phyloP scores from a whole-genome alignment of 768 basidiomycete species.

The Hemileccinum impolitum region DNA sequence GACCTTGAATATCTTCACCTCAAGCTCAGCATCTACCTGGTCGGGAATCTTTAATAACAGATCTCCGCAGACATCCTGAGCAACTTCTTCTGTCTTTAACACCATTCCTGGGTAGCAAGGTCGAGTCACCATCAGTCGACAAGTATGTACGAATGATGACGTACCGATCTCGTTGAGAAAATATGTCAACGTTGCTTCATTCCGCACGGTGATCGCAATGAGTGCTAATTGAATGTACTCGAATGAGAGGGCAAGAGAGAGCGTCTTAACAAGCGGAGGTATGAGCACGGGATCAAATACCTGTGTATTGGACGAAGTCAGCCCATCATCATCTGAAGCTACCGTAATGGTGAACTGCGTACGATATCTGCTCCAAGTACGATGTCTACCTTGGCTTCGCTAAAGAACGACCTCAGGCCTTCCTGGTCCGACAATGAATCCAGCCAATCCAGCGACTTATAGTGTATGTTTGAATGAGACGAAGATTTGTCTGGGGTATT shows the following conservation, averaged over 20 bases:
- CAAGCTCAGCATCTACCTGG: slow-evolving; percentile 31
- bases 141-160: background rate
- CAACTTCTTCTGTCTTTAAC: slow-evolving; percentile 30
- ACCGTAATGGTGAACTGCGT: slow-evolving; percentile 12
- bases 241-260: slow-evolving; percentile 33
- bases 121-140: background rate
- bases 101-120: slow-evolving; percentile 14
- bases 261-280: slow-evolving; percentile 49
- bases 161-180: slow-evolving; percentile 42
- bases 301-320: slow-evolving; percentile 37
- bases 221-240: slow-evolving; percentile 17
- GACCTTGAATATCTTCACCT: slow-evolving; percentile 47
- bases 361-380: slow-evolving; percentile 74
- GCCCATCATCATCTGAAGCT: background rate
- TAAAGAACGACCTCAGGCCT: slow-evolving; percentile 28
- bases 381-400: slow-evolving; percentile 47
- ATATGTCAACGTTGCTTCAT: slow-evolving; percentile 45
- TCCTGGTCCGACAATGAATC: slow-evolving; percentile 43
- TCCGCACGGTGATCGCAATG: slow-evolving; percentile 50
- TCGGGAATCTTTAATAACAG: slow-evolving; percentile 29
- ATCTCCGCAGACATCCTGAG: slow-evolving; percentile 4
- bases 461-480: slow-evolving; percentile 42
- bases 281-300: slow-evolving; percentile 67
- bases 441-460: slow-evolving; percentile 61
- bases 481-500: slow-evolving; percentile 50